Evolutionary conservation across 176 grass and related monocot genomes (phyloP).

Genomic region (Musa itinerans): DNA sequence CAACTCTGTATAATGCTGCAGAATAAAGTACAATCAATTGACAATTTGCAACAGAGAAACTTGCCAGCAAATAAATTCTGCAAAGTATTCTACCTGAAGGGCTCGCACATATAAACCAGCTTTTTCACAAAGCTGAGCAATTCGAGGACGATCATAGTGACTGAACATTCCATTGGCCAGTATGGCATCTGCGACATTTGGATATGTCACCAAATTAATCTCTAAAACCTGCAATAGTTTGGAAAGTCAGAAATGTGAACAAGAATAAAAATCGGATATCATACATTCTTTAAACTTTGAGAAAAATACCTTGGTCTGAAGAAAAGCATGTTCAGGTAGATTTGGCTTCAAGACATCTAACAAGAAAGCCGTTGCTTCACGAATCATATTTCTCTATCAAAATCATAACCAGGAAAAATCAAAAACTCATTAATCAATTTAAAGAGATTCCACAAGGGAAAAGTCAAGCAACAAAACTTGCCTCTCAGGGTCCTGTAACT

Average conservation of each 20-base stretch:
- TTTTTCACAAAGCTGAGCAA: conserved; percentile 98
- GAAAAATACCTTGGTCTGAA: conserved; percentile 78
- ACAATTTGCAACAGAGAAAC: neutral
- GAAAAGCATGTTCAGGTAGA: conserved; percentile 84
- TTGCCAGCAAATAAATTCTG: neutral
- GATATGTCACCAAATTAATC: conserved; percentile 95
- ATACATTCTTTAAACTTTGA: neutral
- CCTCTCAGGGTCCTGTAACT: neutral
- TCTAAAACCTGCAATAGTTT: conserved; percentile 73
- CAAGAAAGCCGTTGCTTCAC: conserved; percentile 90
- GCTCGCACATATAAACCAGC: conserved; percentile 85
- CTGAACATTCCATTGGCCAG: conserved; percentile 98
- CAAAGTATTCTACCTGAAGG: conserved; percentile 54
- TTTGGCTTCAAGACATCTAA: conserved; percentile 96
- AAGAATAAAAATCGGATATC: conserved; percentile 3
- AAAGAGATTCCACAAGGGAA: neutral
- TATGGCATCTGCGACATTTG: conserved; percentile 97
- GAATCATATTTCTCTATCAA: conserved; percentile 76
- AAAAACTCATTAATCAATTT: neutral
- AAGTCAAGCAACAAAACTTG: neutral
- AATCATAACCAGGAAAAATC: neutral
- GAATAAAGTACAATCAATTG: conserved; percentile 22
- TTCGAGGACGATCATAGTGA: conserved; percentile 93
- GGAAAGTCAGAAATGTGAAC: neutral
- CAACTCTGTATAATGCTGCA: conserved; percentile 90